Evolutionary conservation across 768 basidiomycete genomes (phyloP).

Genomic region (Suillus tomentosus): DNA sequence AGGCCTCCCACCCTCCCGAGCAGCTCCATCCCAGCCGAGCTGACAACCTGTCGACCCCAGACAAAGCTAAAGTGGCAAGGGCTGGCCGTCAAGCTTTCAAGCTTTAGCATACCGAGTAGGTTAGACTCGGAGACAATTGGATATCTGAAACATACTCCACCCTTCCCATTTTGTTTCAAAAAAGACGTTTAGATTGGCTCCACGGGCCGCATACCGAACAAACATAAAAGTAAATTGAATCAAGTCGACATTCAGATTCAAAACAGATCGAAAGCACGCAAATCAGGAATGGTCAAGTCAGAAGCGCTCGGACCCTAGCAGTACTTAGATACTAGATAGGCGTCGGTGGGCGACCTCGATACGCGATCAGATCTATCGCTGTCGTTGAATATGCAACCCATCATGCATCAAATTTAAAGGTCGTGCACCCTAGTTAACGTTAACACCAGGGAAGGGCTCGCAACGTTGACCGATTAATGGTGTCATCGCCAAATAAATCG

Average conservation of each 20-base stretch:
- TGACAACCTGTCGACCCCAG: too few species aligned
- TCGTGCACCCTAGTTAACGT: neutral
- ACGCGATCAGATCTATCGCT: neutral
- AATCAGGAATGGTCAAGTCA: neutral
- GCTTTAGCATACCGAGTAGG: neutral
- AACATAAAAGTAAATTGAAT: too few species aligned
- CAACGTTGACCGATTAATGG: neutral
- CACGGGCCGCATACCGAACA: too few species aligned
- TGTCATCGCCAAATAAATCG: neutral
- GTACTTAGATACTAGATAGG: neutral
- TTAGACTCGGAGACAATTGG: neutral
- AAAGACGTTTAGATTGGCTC: too few species aligned
- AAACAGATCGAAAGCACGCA: constrained; percentile 7
- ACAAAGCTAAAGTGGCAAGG: too few species aligned
- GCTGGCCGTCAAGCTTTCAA: too few species aligned
- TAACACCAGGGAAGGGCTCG: neutral
- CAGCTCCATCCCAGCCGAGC: too few species aligned
- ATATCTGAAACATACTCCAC: neutral
- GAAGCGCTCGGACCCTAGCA: neutral
- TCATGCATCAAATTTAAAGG: neutral
- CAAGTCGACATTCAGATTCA: too few species aligned
- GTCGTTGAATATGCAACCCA: neutral
- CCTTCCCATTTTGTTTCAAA: too few species aligned
- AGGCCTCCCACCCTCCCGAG: too few species aligned
- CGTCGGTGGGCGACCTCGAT: neutral